Conservation (phyloP, 1,139 yeast genomes). For the Blastobotrys buckinghamii region DNA sequence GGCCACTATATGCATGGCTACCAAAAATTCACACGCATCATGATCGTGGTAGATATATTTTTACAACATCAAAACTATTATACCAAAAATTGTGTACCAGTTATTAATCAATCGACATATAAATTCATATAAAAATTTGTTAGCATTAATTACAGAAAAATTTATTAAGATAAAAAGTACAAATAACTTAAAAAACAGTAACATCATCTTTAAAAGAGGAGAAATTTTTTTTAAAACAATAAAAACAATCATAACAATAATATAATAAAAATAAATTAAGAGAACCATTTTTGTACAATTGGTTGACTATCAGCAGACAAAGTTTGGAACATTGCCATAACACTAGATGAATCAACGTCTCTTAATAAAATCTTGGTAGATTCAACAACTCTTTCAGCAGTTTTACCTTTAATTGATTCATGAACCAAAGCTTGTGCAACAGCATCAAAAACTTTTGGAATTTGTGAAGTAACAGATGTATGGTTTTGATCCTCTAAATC, state of each 20-base stretch:
- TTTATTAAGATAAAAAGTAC: too few relatives aligned
- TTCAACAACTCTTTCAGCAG: constrained; percentile 58
- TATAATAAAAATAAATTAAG: neutral
- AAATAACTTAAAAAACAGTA: too few relatives aligned
- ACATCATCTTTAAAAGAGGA: too few relatives aligned
- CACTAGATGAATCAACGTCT: constrained; percentile 52
- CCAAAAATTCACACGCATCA: too few relatives aligned
- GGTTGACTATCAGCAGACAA: constrained; percentile 59
- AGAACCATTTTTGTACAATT: constrained; percentile 45
- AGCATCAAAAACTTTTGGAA: constrained; percentile 63
- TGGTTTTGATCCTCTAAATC: constrained; percentile 69
- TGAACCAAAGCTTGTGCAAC: constrained; percentile 74
- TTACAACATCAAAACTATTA: too few relatives aligned
- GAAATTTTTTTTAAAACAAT: neutral
- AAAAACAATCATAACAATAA: neutral
- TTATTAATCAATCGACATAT: too few relatives aligned
- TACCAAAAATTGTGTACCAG: too few relatives aligned
- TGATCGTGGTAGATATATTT: too few relatives aligned
- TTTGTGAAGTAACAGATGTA: constrained; percentile 50
- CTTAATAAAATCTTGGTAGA: constrained; percentile 45
- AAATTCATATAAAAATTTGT: too few relatives aligned
- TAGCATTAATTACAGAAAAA: too few relatives aligned
- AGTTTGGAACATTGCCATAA: constrained; percentile 55
- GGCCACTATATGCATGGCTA: too few relatives aligned
- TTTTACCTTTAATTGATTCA: constrained; percentile 61